Base-by-base conservation (phyloP, 257 asterid species). In the Leptodermis oblonga region DNA sequence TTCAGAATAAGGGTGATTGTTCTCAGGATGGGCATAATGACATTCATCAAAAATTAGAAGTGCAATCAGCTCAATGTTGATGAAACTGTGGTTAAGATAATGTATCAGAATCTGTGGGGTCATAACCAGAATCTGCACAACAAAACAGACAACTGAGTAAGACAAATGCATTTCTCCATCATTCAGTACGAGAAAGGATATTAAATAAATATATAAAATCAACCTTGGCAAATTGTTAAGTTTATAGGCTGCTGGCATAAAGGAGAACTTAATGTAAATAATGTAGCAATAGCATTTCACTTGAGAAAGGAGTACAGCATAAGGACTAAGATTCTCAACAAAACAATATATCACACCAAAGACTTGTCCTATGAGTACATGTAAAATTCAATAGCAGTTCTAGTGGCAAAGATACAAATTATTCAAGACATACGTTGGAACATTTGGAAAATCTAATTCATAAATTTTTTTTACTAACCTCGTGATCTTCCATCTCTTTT, bases 21-120 rank as follows among this genome's bases (percentile, higher is more conserved):
- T 94, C 67, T 84, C 97, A 71, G 82, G 81, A 81, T 94, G 99
- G 28, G 97, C 99, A 81, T 94, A 82, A 76, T 94, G 99, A 71
- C 99, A 94, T 80, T 94, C 99, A 71, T 94, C 99, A 85, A 94
- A 94, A 77, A 94, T 94, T 79, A 94, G 81, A 73, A 94, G 97
- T 22, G 97, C 85, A 61, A 92, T 84, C 72, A 68, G 71, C 80
- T 92, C 98, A 72, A 92, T 86, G 80, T 75, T 89, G 53, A 90
- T 83, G 75, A 81, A 85, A 86, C 96, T 85, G 82, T 92, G 98
- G 69, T 93, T 85, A 31, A 94, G 83, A 82, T 81, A 79, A 70
- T 82, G 91, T 68, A 87, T 70, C 85, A 94, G 82, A 77, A 87
- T 79, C 82, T 89, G 85, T 69, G 99, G 97, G 68, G 96, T 94